Percentiles rank a stretch among this genome's conserved stretches.
Conservation (phyloP, 2,329 filamentous ascomycete species). For the Chaetomium globosum region DNA sequence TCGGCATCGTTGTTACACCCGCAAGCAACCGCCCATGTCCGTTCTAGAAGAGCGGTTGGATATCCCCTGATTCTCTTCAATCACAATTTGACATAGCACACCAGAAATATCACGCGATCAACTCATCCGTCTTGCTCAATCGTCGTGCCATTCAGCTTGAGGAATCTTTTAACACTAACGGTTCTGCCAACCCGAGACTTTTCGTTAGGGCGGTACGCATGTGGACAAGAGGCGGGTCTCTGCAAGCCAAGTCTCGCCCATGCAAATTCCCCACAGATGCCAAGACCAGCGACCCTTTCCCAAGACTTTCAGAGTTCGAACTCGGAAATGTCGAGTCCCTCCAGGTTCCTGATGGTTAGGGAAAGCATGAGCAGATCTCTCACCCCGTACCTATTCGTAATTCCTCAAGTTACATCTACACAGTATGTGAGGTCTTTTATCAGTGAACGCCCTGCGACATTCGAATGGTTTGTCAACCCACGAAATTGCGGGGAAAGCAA, state of each 20-base stretch:
- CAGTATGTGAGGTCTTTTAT: background rate
- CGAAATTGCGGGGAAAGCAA: slow-evolving; percentile 1
- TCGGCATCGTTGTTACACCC: slow-evolving; percentile 6
- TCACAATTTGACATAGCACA: background rate
- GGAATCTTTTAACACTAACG: background rate
- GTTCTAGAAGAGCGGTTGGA: background rate
- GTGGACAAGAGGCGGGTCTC: background rate
- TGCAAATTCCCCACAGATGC: slow-evolving; percentile 5
- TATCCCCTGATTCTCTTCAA: background rate
- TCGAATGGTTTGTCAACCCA: background rate
- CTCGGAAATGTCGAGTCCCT: background rate
- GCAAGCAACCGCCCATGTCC: background rate
- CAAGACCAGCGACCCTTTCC: background rate
- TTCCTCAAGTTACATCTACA: background rate
- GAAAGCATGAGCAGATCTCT: background rate
- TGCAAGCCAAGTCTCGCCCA: slow-evolving; percentile 12
- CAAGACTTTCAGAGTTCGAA: background rate
- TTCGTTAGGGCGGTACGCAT: background rate
- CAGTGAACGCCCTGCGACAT: background rate
- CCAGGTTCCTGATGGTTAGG: background rate
- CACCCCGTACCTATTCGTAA: too few relatives aligned
- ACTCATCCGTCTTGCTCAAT: background rate
- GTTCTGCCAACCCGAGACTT: background rate
- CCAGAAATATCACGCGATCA: background rate
- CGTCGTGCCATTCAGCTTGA: background rate